Conservation (phyloP, 441 rosid genomes). For the California macrophylla region DNA sequence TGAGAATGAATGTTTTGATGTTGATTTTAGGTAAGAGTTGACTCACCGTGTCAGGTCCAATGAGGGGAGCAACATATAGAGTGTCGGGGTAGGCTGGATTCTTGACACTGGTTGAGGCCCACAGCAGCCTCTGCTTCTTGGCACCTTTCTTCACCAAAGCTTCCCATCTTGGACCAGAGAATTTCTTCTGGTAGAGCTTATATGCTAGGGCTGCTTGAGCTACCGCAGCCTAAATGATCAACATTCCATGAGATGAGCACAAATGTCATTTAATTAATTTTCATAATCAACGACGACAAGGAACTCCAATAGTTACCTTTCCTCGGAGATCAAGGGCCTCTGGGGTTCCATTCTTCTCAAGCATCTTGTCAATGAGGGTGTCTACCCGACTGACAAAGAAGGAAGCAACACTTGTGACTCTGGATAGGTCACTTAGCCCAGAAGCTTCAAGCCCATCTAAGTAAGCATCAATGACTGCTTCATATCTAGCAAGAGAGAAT, state of each 20-base stretch:
- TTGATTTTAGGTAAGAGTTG: neutral
- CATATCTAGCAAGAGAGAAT: slow-evolving; percentile 84
- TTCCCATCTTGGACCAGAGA: slow-evolving; percentile 97
- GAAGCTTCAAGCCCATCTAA: slow-evolving; percentile 98
- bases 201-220: slow-evolving; percentile 93
- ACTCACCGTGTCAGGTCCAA: slow-evolving; percentile 93
- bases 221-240: slow-evolving; percentile 66
- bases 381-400: slow-evolving; percentile 97
- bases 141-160: slow-evolving; percentile 91
- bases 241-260: slow-evolving; percentile 10
- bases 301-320: slow-evolving; percentile 41
- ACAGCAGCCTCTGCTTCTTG: slow-evolving; percentile 87
- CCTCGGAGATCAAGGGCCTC: slow-evolving; percentile 95
- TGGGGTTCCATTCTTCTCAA: slow-evolving; percentile 81
- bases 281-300: neutral
- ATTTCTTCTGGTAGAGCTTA: slow-evolving; percentile 89
- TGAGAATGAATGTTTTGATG: neutral
- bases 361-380: slow-evolving; percentile 86
- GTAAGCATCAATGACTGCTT: slow-evolving; percentile 94
- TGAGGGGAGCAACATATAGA: slow-evolving; percentile 74
- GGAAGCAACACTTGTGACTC: slow-evolving; percentile 92
- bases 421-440: slow-evolving; percentile 78
- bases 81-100: slow-evolving; percentile 88
- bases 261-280: neutral
- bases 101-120: slow-evolving; percentile 96